phyloP scores from a whole-genome alignment of 192 early-diverging fungal species.

The Backusella australiensis region DNA sequence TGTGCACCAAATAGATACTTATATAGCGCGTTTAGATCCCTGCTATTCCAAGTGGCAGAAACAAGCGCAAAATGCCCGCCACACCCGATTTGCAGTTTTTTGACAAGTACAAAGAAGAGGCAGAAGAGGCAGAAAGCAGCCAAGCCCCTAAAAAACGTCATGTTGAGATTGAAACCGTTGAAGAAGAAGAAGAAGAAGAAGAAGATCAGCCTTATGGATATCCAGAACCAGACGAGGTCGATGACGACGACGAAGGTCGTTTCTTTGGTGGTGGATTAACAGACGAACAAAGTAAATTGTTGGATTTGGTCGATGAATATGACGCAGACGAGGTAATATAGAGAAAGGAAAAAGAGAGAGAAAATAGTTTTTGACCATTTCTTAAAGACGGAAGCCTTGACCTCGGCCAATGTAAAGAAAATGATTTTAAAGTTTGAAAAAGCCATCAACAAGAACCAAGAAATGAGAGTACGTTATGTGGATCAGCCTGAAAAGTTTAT shows the following conservation, averaged over 20 bases:
- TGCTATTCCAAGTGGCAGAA: constrained; percentile 42
- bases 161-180: constrained; percentile 16
- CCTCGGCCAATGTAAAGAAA: constrained; percentile 63
- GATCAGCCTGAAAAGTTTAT: constrained; percentile 81
- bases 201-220: constrained; percentile 28
- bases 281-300: constrained; percentile 69
- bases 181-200: neutral
- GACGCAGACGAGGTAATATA: constrained; percentile 65
- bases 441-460: constrained; percentile 84
- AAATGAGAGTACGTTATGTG: constrained; percentile 77
- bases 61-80: constrained; percentile 49
- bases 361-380: too few species aligned
- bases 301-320: constrained; percentile 81
- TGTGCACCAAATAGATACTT: neutral
- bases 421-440: constrained; percentile 84
- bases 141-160: constrained; percentile 22
- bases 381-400: constrained; percentile 45
- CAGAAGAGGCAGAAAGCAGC: constrained; percentile 7
- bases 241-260: constrained; percentile 73
- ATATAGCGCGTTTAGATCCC: constrained; percentile 25
- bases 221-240: constrained; percentile 23
- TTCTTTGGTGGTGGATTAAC: constrained; percentile 86
- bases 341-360: too few species aligned
- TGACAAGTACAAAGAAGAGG: constrained; percentile 39
- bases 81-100: constrained; percentile 43